These are phyloP conservation scores for Xylaria multiplex DNA, from an alignment of 2,329 filamentous ascomycete genomes.

Conservation along the genomic window DNA sequence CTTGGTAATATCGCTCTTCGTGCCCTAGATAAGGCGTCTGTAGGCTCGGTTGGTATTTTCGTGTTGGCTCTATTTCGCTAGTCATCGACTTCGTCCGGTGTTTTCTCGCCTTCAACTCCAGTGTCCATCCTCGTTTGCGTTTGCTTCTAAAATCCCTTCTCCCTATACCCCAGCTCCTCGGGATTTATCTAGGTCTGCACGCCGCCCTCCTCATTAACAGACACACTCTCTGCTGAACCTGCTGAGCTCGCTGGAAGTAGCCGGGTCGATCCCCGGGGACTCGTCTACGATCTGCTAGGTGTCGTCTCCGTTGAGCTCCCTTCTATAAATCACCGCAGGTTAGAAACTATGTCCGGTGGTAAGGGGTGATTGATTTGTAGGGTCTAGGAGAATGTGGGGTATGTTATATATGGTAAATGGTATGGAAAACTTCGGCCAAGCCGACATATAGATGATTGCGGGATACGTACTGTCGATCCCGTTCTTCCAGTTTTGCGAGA, in stretches of 20 bases:
- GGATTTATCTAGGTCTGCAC: no score
- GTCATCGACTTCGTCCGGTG: no score
- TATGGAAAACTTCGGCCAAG: not conserved
- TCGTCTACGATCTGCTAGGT: constrained; percentile 1
- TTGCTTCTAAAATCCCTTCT: no score
- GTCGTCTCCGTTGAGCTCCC: constrained; percentile 31
- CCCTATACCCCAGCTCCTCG: no score
- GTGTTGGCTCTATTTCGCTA: no score
- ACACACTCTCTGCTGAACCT: no score
- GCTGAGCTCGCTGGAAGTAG: no score
- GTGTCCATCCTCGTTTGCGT: no score
- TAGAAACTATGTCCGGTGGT: not conserved
- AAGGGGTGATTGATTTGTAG: not conserved
- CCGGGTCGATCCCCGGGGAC: no score
- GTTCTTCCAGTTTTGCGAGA: constrained; percentile 45
- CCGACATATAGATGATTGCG: not conserved
- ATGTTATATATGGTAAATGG: no score
- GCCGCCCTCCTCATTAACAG: no score
- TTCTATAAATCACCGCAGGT: constrained; percentile 22
- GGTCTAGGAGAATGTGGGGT: not conserved
- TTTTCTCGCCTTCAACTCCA: no score
- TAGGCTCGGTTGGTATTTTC: not conserved
- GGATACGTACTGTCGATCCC: constrained; percentile 36
- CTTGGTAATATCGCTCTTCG: not conserved
- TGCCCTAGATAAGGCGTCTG: not conserved